Percentiles rank a stretch among this genome's conserved stretches.
These are phyloP conservation scores for Candida maesae DNA, from an alignment of 805 yeast species.

Conservation along the genomic window DNA sequence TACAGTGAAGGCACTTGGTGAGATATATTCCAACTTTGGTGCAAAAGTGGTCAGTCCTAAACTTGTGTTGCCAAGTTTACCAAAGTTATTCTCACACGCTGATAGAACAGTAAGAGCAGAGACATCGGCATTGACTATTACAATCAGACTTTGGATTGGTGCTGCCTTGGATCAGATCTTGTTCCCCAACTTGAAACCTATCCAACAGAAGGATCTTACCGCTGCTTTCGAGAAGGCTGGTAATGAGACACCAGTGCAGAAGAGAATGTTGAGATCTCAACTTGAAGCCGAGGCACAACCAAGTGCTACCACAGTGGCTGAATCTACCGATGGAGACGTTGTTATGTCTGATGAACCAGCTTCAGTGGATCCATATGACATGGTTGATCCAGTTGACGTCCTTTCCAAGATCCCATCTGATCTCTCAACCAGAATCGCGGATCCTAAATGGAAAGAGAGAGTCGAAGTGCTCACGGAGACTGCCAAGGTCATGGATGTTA, in stretches of 20 bases:
- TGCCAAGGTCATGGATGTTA: constrained; percentile 44
- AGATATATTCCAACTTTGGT: constrained; percentile 54
- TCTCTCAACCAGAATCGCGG: constrained; percentile 48
- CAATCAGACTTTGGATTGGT: constrained; percentile 73
- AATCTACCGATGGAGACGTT: constrained; percentile 21
- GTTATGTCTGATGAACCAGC: constrained; percentile 27
- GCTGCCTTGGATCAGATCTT: constrained; percentile 48
- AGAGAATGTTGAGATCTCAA: constrained; percentile 52
- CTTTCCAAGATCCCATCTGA: constrained; percentile 62
- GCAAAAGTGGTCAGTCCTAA: constrained; percentile 57
- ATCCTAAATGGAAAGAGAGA: constrained; percentile 88
- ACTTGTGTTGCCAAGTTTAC: constrained; percentile 51
- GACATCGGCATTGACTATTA: constrained; percentile 64
- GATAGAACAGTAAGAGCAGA: constrained; percentile 84
- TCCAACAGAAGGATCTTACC: constrained; percentile 81
- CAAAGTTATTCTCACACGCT: constrained; percentile 76
- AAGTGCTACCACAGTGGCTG: constrained; percentile 7
- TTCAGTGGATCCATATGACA: constrained; percentile 60
- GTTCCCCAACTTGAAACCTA: constrained; percentile 76
- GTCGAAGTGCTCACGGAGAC: constrained; percentile 76
- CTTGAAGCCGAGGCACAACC: constrained; percentile 37
- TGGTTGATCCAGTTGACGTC: constrained; percentile 67
- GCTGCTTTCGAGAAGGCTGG: constrained; percentile 57
- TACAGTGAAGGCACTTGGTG: constrained; percentile 50
- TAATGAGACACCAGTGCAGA: constrained; percentile 44